phyloP scores from a whole-genome alignment of 129 eudicot genomes.

The Artemisia annua region DNA sequence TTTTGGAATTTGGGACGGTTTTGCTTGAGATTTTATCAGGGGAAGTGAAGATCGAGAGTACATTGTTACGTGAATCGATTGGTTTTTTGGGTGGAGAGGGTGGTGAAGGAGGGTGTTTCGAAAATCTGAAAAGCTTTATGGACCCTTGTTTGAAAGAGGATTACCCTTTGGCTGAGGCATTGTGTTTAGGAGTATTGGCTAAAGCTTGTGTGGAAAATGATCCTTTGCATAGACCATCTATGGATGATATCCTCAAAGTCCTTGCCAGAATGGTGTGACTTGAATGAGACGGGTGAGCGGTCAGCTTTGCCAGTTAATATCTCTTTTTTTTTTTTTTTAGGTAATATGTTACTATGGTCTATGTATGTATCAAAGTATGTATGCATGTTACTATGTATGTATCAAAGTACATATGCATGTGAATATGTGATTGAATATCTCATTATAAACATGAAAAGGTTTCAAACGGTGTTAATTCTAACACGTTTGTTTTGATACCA shows the following conservation, averaged over 20 bases:
- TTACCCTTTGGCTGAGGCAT: constrained; percentile 80
- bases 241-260: constrained; percentile 77
- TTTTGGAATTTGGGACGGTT: constrained; percentile 71
- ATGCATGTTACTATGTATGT: not conserved
- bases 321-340: too few species aligned
- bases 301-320: too few species aligned
- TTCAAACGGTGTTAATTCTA: not conserved
- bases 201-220: constrained; percentile 75
- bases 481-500: too few species aligned
- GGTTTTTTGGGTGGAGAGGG: constrained; percentile 67
- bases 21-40: constrained; percentile 71
- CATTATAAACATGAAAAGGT: not conserved
- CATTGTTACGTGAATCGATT: constrained; percentile 42
- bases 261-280: constrained; percentile 74
- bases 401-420: constrained; percentile 7
- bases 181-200: constrained; percentile 79
- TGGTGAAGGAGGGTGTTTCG: constrained; percentile 73
- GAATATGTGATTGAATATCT: not conserved
- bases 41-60: constrained; percentile 40
- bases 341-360: too few species aligned
- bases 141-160: constrained; percentile 69
- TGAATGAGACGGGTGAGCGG: too few species aligned
- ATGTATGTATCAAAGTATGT: constrained; percentile 21
- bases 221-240: constrained; percentile 69
- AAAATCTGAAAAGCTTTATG: constrained; percentile 57